Conservation (phyloP, 768 basidiomycete species). For the Lactarius indigo region DNA sequence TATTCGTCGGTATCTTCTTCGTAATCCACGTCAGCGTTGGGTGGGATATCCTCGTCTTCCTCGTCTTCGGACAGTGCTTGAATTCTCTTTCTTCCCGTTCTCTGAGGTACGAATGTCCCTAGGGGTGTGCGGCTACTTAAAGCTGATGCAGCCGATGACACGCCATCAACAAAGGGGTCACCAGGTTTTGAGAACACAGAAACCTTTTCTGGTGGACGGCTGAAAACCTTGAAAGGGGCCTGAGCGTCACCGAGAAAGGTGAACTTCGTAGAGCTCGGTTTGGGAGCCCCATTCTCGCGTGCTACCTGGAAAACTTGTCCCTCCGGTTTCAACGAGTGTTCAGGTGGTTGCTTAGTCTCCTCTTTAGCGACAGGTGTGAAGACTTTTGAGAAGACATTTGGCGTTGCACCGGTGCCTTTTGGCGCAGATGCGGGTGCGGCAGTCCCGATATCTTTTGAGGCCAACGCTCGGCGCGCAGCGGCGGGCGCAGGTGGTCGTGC, state of each 20-base stretch:
- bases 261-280: slow-evolving; percentile 28
- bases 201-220: slow-evolving; percentile 51
- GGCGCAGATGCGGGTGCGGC: slow-evolving; percentile 23
- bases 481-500: slow-evolving; percentile 40
- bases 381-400: slow-evolving; percentile 56
- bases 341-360: slow-evolving; percentile 12
- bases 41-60: slow-evolving; percentile 20
- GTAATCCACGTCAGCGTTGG: slow-evolving; percentile 11
- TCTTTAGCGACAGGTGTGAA: slow-evolving; percentile 47
- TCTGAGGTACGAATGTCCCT: slow-evolving; percentile 24
- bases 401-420: slow-evolving; percentile 26
- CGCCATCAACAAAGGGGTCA: slow-evolving; percentile 36
- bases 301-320: slow-evolving; percentile 3
- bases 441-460: slow-evolving; percentile 47
- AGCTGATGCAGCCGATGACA: slow-evolving; percentile 10
- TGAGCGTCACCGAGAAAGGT: slow-evolving; percentile 40
- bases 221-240: slow-evolving; percentile 61
- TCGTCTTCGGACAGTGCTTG: slow-evolving; percentile 30
- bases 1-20: slow-evolving; percentile 28
- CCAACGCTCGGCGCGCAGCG: slow-evolving; percentile 41
- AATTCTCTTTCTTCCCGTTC: background rate
- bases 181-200: slow-evolving; percentile 27
- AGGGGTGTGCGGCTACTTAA: slow-evolving; percentile 28
- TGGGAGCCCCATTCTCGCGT: slow-evolving; percentile 4
- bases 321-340: slow-evolving; percentile 1